Base-by-base conservation (phyloP, 1,139 yeast species). In the Meyerozyma carpophila region DNA sequence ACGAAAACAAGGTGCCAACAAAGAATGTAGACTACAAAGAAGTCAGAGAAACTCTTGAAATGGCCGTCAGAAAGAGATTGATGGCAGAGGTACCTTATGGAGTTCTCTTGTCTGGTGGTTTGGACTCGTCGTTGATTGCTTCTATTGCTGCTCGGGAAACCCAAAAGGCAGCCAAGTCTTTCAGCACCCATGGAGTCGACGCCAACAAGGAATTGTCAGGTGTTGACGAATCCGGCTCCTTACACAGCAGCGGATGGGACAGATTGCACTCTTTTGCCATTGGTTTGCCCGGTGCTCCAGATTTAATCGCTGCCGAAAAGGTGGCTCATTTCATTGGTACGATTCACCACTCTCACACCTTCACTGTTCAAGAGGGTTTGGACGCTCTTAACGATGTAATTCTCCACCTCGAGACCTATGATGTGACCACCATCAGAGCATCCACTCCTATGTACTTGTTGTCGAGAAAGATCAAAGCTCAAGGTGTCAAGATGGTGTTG, bases 81-180 rank as follows among this genome's bases (percentile, higher is more conserved):
- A 93, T 93, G 98, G 94, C 98, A 45, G 98, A 93, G 73, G 98
- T 93, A 49, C 98, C 98, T 43, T 88, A 89, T 68, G 98, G 98
- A 72, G 98, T 93, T 39, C 75, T 93, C 57, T 76, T 93, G 55
- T 89, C 97, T 32, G 98, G 98, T 63, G 98, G 98, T 52, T 79
- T 93, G 58, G 98, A 93, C 66, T 90, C 98, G 41, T 89, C 97
- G 37, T 77, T 93, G 67, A 93, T 93, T 63, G 98, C 98, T 32
- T 68, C 98, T 39, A 93, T 93, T 61, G 98, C 98, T 47, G 93
- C 98, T 34, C 81, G 98, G 65, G 98, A 93, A 73, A 89, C 98
- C 48, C 79, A 78, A 51, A 82, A 79, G 66, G 96, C 96, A 44
- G 79, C 82, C 46, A 69, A 66, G 36, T 78, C 77, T 44, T 61